A percentile compares a stretch with the other conserved stretches of the same genome.
Evolutionary conservation across 2,329 filamentous ascomycete species (phyloP).

Genomic region (Fusarium hostae): DNA sequence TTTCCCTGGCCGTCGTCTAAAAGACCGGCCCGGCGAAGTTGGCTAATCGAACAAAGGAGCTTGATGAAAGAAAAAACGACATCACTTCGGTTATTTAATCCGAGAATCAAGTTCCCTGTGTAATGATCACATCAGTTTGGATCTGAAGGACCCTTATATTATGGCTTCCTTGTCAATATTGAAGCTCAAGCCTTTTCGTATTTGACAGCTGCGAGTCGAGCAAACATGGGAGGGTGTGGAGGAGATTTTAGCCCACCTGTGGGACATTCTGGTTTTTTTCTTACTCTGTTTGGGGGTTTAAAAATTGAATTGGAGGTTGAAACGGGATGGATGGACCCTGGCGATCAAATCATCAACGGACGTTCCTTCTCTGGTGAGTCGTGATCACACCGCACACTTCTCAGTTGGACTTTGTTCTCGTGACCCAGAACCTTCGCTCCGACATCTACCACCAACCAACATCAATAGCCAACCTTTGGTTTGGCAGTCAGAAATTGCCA

Average conservation of each 20-base stretch:
- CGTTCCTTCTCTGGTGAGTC: not conserved
- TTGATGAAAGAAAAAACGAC: not conserved
- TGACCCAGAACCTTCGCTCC: conserved; percentile 33
- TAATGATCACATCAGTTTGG: not conserved
- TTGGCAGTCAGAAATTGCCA: not conserved
- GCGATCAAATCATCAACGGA: conserved; percentile 36
- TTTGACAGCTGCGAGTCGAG: conserved; percentile 5
- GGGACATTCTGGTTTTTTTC: conserved; percentile 7
- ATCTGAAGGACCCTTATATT: not conserved
- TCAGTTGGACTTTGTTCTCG: not conserved
- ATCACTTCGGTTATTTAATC: not conserved
- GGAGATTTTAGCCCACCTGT: conserved; percentile 23
- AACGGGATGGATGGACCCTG: conserved; percentile 37
- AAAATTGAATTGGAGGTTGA: conserved; percentile 9
- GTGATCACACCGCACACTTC: conserved; percentile 8
- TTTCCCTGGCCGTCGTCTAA: not conserved
- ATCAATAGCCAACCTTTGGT: not conserved
- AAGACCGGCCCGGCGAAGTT: not conserved
- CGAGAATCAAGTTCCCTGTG: not conserved
- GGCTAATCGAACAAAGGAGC: not conserved
- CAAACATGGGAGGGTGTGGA: conserved; percentile 9
- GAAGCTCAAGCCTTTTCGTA: not conserved
- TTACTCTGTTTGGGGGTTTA: not conserved
- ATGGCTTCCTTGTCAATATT: not conserved
- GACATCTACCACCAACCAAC: not conserved